Conservation (phyloP, 2,329 filamentous ascomycete species). For the Cladophialophora yegresii region DNA sequence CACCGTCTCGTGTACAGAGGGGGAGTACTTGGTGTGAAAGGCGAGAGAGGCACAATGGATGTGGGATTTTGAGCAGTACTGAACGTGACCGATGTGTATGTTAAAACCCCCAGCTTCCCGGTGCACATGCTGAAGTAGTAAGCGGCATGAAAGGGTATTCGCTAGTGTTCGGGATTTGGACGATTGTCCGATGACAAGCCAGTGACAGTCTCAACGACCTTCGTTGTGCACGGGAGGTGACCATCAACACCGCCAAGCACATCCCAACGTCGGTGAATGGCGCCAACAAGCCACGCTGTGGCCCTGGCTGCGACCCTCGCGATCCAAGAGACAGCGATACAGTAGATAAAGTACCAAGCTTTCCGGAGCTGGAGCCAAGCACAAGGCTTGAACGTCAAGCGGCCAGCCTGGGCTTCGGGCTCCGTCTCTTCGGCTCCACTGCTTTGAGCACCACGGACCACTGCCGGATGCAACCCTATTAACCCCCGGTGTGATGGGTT, state of each 20-base stretch:
- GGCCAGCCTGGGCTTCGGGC: neutral
- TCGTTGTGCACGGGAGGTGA: neutral
- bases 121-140: too few relatives aligned
- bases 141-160: too few relatives aligned
- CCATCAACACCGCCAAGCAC: too few relatives aligned
- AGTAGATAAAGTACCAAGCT: neutral
- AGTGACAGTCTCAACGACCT: neutral
- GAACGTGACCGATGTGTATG: too few relatives aligned
- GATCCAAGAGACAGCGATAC: neutral
- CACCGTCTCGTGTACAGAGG: too few relatives aligned
- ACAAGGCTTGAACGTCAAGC: neutral
- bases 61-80: too few relatives aligned
- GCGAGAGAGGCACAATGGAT: too few relatives aligned
- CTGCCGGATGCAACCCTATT: slow-evolving; percentile 13
- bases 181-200: too few relatives aligned
- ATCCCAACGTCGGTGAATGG: neutral
- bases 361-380: neutral
- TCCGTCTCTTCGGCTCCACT: neutral
- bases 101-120: too few relatives aligned
- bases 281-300: neutral
- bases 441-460: neutral
- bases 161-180: too few relatives aligned
- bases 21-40: too few relatives aligned
- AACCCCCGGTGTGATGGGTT: neutral
- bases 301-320: too few relatives aligned